phyloP scores from a whole-genome alignment of 2,329 filamentous ascomycete species.

The Zopfia rhizophila region DNA sequence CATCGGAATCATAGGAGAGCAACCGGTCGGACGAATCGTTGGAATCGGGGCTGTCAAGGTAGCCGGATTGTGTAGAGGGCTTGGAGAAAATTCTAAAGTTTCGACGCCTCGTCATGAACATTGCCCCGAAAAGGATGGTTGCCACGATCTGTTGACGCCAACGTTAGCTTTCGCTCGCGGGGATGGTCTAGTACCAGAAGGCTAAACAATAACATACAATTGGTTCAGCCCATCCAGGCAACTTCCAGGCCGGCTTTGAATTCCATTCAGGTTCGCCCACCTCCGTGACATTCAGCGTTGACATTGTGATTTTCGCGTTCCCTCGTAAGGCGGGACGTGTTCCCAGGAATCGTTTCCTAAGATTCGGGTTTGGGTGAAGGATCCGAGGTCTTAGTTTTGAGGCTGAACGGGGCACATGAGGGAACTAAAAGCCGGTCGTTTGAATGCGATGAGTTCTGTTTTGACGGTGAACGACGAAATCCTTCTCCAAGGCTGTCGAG shows the following conservation, averaged over 20 bases:
- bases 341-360: no score
- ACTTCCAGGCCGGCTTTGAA: constrained; percentile 54
- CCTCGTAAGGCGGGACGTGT: no score
- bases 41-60: constrained; percentile 48
- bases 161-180: neutral
- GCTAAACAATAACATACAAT: constrained; percentile 39
- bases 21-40: constrained; percentile 53
- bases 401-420: constrained; percentile 8
- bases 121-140: constrained; percentile 60
- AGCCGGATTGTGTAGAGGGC: constrained; percentile 36
- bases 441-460: no score
- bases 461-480: no score
- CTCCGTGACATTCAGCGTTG: constrained; percentile 11
- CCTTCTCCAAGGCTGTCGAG: no score
- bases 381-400: no score
- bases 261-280: constrained; percentile 49
- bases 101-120: constrained; percentile 60
- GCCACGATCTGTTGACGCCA: constrained; percentile 64
- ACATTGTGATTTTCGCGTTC: constrained; percentile 10
- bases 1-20: constrained; percentile 48
- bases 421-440: no score
- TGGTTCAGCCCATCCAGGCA: constrained; percentile 55
- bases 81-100: constrained; percentile 55
- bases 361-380: no score
- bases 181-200: neutral